Conservation (phyloP, 192 early-diverging fungal genomes). For the Coemansia sp. region DNA sequence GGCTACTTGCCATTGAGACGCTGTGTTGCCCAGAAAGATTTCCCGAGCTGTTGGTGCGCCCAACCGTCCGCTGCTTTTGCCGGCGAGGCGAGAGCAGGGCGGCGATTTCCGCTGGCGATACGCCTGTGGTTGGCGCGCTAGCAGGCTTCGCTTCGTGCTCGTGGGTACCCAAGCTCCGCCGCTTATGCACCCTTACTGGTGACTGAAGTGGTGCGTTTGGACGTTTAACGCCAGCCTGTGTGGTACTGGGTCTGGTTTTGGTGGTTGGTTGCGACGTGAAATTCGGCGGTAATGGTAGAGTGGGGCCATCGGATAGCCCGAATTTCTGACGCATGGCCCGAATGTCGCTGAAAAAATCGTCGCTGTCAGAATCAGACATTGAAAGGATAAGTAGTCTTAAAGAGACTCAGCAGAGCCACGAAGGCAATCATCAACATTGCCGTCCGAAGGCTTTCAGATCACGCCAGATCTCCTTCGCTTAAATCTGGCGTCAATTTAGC, state of each 20-base stretch:
- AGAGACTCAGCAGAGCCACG: background rate
- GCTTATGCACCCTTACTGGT: background rate
- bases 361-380: constrained; percentile 39
- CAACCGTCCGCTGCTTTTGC: background rate
- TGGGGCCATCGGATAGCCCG: constrained; percentile 3
- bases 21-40: background rate
- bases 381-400: constrained; percentile 1
- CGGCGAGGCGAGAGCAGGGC: constrained; percentile 30
- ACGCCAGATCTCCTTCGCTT: no score
- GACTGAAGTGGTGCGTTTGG: background rate
- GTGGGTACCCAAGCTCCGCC: background rate
- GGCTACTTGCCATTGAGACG: background rate
- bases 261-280: background rate
- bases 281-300: background rate
- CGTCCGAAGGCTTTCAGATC: no score
- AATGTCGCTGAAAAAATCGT: constrained; percentile 45
- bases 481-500: no score
- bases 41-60: background rate
- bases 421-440: no score
- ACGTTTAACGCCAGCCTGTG: background rate
- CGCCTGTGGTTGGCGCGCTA: background rate
- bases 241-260: background rate
- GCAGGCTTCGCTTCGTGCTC: background rate
- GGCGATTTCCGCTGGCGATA: constrained; percentile 37
- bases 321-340: constrained; percentile 26